A percentile compares a stretch with the other conserved stretches of the same genome.
phyloP scores from a whole-genome alignment of 805 yeast genomes.

The Ogataea populi-albae region DNA sequence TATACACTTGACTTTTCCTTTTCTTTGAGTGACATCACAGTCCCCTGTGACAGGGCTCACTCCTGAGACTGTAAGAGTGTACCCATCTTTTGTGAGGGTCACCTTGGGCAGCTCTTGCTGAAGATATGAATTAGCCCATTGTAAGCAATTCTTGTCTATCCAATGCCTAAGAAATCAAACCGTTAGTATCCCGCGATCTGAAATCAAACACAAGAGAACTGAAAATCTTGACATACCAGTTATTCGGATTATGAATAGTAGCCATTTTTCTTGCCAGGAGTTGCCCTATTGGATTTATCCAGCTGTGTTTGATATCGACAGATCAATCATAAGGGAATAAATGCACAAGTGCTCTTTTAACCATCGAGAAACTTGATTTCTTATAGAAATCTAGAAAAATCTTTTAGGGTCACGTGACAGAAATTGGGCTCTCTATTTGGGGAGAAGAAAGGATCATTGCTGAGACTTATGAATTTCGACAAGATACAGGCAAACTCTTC shows the following conservation, averaged over 20 bases:
- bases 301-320: too few species aligned
- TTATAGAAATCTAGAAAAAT: conserved; percentile 20
- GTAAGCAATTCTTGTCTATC: conserved; percentile 95
- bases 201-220: background rate
- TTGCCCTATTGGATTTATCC: background rate
- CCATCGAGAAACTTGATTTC: too few species aligned
- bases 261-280: conserved; percentile 53
- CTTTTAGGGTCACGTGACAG: conserved; percentile 10
- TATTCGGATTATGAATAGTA: conserved; percentile 86
- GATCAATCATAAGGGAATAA: too few species aligned
- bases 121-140: conserved; percentile 84
- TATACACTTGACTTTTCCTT: conserved; percentile 75
- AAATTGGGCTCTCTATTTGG: too few species aligned
- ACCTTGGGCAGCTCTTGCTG: conserved; percentile 54
- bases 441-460: too few species aligned
- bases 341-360: too few species aligned
- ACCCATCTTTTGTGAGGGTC: conserved; percentile 34
- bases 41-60: conserved; percentile 59
- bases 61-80: conserved; percentile 34
- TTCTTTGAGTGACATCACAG: conserved; percentile 80
- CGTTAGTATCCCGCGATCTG: background rate
- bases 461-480: conserved; percentile 1
- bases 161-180: conserved; percentile 68
- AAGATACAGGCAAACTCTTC: conserved; percentile 13
- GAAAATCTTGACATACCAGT: conserved; percentile 68